These are phyloP conservation scores for Lenzites betulinus DNA, from an alignment of 768 basidiomycete genomes.

Conservation along the genomic window DNA sequence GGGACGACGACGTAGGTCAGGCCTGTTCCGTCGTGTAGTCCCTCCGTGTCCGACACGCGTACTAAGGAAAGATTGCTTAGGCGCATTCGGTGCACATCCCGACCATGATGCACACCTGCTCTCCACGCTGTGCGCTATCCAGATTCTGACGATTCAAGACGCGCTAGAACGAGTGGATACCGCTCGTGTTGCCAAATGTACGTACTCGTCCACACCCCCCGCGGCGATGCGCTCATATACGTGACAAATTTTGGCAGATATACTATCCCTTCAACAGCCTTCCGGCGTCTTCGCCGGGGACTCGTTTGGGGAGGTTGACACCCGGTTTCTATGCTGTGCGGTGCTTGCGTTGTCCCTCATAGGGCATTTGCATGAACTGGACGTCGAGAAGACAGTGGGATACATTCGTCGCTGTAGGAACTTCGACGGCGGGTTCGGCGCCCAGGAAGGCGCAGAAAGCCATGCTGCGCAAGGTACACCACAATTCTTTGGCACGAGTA, in stretches of 20 bases:
- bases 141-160: conserved; percentile 85
- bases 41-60: not conserved
- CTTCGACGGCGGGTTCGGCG: conserved; percentile 96
- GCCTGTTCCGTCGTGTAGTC: conserved; percentile 17
- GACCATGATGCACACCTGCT: conserved; percentile 90
- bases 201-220: conserved; percentile 28
- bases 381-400: conserved; percentile 62
- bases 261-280: conserved; percentile 80
- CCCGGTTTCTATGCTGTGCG: conserved; percentile 90
- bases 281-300: conserved; percentile 93
- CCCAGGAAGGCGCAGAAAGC: conserved; percentile 81
- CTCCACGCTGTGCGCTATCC: conserved; percentile 88
- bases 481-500: not conserved
- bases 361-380: conserved; percentile 68
- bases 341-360: conserved; percentile 81
- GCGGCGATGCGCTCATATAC: not conserved
- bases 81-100: conserved; percentile 90
- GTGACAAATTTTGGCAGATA: conserved; percentile 50
- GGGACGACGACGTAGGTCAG: conserved; percentile 87
- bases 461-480: conserved; percentile 84
- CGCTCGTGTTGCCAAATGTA: conserved; percentile 74
- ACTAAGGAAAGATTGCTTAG: conserved; percentile 42
- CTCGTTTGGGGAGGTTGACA: conserved; percentile 88
- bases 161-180: conserved; percentile 72
- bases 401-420: conserved; percentile 84